Base-by-base conservation (phyloP, 768 basidiomycete genomes). In the Termitomyces sp. region DNA sequence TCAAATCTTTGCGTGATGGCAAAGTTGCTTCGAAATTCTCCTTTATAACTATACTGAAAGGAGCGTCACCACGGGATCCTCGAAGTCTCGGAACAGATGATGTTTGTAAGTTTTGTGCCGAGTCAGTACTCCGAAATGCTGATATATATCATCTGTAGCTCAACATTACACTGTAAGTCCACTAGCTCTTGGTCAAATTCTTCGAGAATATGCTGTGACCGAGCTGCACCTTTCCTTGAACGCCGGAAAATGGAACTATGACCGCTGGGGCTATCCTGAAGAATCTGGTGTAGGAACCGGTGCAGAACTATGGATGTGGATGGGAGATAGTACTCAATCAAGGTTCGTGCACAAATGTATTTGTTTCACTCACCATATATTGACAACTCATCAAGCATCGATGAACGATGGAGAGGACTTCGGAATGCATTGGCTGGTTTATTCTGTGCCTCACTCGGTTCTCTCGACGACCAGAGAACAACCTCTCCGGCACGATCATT, bases 251-350 rank as follows among this genome's bases (percentile, higher is more conserved):
- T 98, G 96, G 96, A 80, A 90, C 66, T 93, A 93, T 61, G 80
- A 83, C 43, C 73, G 79, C 26, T 95, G 93, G 89, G 91, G 90
- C 0, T 82, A 86, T 60, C 92, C 94, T 0, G 79, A 85, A 30
- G 87, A 89, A 60, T 72, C 79, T 5, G 84, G 83, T 3, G 88
- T 94, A 1, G 88, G 88, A 3, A 84, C 88, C 0, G 95, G 95
- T 2, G 95, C 91, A 8, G 91, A 95, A 67, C 73, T 98, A 6
- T 89, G 89, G 86, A 91, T 87, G 10, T 97, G 94, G 93, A 86
- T 97, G 78, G 87, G 81, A n/a, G 85, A 87, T 31, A 78, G 78
- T 26, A 76, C 73, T 1, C 64, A 71, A 7, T 60, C 71, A n/a
- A 78, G 78, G 86, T 84, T 62, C 63, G 78, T 69, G 15, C 44